Evolutionary conservation across 2,329 filamentous ascomycete genomes (phyloP).

Genomic region (Albifimbria verrucaria): DNA sequence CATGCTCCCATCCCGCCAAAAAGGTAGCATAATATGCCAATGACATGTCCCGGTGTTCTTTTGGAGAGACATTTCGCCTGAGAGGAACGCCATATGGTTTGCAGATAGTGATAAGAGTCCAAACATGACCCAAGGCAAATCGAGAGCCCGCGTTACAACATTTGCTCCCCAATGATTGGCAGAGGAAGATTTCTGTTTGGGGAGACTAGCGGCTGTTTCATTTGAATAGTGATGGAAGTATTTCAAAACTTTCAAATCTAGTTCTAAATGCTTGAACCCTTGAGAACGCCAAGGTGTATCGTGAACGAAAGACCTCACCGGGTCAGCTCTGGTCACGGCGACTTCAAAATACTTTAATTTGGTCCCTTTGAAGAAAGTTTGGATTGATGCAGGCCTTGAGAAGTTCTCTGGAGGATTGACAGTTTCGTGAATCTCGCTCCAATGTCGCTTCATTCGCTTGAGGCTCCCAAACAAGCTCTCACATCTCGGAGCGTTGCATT

Average conservation of each 20-base stretch:
- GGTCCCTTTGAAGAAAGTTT: constrained; percentile 34
- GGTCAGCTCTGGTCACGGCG: neutral
- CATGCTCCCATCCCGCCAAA: too few relatives aligned
- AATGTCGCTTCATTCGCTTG: constrained; percentile 32
- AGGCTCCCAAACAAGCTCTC: constrained; percentile 25
- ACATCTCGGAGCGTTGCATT: constrained; percentile 23
- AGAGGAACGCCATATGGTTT: too few relatives aligned
- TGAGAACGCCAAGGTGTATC: neutral
- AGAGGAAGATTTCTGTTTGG: neutral
- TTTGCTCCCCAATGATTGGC: neutral
- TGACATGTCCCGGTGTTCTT: too few relatives aligned
- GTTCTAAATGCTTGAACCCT: neutral
- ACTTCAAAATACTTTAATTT: constrained; percentile 35
- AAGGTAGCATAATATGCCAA: too few relatives aligned
- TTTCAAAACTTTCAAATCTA: neutral
- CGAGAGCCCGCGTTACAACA: too few relatives aligned
- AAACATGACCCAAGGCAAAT: too few relatives aligned
- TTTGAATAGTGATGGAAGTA: neutral
- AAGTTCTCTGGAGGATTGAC: constrained; percentile 8
- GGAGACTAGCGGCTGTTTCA: neutral
- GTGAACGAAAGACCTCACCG: neutral
- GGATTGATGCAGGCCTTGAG: constrained; percentile 20
- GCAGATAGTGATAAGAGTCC: too few relatives aligned
- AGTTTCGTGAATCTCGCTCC: constrained; percentile 21
- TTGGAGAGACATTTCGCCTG: too few relatives aligned